Conservation (phyloP, 75 land plant species). For the Sequoiadendron giganteum region DNA sequence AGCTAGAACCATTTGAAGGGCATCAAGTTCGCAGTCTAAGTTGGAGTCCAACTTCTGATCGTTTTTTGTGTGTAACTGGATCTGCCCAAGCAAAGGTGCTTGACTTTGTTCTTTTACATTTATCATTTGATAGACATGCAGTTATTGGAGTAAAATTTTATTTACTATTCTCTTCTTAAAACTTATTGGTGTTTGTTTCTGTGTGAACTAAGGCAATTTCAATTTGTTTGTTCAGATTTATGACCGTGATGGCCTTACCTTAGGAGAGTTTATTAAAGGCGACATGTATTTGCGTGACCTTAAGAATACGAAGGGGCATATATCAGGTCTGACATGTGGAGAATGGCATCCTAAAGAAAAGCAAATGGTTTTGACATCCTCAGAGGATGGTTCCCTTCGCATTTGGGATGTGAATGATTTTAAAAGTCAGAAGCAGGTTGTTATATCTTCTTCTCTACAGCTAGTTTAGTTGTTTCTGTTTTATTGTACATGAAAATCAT, state of each 20-base stretch:
- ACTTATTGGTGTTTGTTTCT: background rate
- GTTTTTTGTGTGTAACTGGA: slow-evolving; percentile 94
- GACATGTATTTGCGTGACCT: slow-evolving; percentile 99
- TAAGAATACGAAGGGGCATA: slow-evolving; percentile 97
- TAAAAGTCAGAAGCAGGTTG: slow-evolving; percentile 93
- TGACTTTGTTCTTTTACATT: background rate
- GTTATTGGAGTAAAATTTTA: slow-evolving; percentile 8
- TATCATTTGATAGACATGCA: background rate
- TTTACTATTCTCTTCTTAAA: background rate
- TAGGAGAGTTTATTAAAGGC: slow-evolving; percentile 94
- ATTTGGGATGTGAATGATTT: slow-evolving; percentile 98
- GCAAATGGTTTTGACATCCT: slow-evolving; percentile 89
- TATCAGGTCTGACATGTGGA: slow-evolving; percentile 93
- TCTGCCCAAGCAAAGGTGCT: slow-evolving; percentile 96
- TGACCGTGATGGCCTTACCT: slow-evolving; percentile 94
- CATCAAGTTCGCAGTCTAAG: slow-evolving; percentile 93
- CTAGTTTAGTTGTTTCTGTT: background rate
- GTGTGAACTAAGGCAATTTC: slow-evolving; percentile 3
- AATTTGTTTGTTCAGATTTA: slow-evolving; percentile 54
- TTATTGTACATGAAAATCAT: background rate
- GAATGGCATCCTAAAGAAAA: slow-evolving; percentile 97
- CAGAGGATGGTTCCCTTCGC: slow-evolving; percentile 99
- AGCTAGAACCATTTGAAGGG: slow-evolving; percentile 93
- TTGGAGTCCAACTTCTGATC: slow-evolving; percentile 95
- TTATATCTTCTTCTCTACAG: slow-evolving; percentile 13